These are phyloP conservation scores for Angomonas ambiguus DNA, from an alignment of 208 protist genomes.

Conservation along the genomic window DNA sequence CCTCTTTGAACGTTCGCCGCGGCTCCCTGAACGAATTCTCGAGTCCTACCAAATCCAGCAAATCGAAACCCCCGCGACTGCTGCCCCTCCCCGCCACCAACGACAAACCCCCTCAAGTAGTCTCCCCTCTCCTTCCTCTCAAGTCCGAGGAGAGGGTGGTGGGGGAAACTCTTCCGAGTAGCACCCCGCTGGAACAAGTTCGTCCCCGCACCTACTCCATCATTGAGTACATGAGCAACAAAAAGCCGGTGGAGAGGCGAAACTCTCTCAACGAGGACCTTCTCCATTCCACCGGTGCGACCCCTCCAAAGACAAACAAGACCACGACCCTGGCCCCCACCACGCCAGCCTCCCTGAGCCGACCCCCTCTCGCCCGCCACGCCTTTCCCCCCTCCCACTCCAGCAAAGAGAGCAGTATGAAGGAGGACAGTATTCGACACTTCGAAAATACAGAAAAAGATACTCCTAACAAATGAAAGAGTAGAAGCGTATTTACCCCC, in stretches of 20 bases:
- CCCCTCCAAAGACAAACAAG: too few relatives aligned
- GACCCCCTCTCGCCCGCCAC: background rate
- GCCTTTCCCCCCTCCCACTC: background rate
- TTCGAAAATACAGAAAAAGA: background rate
- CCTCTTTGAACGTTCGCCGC: background rate
- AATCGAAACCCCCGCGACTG: too few relatives aligned
- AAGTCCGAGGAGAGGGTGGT: background rate
- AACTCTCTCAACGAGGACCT: too few relatives aligned
- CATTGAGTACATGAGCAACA: background rate
- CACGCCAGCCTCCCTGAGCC: background rate
- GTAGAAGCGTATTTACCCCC: background rate
- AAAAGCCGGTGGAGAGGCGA: background rate
- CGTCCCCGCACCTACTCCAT: background rate
- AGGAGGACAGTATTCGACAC: background rate
- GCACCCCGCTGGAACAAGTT: background rate
- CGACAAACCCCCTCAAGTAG: too few relatives aligned
- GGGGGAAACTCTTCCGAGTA: background rate
- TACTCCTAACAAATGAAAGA: background rate
- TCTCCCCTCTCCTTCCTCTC: too few relatives aligned
- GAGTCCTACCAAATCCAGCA: too few relatives aligned
- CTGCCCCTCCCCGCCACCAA: too few relatives aligned
- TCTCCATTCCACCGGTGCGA: too few relatives aligned
- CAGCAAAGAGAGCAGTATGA: background rate
- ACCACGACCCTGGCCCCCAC: background rate
- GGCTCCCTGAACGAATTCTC: too few relatives aligned